Base-by-base conservation (phyloP, 192 early-diverging fungal genomes). In the Podila horticola region DNA sequence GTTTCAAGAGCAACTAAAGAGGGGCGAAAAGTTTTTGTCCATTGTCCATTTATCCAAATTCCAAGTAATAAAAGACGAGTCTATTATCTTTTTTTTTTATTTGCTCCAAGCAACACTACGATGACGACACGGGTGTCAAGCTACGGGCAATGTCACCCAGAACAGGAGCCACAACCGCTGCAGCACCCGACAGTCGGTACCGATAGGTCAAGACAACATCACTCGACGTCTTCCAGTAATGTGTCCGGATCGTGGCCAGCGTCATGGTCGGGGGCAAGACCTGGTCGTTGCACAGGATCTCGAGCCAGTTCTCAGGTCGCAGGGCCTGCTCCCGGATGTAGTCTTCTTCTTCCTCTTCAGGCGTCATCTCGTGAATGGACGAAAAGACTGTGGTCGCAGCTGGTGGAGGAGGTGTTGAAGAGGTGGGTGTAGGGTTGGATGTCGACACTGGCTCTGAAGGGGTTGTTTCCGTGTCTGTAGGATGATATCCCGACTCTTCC, bases 181-280 rank as follows among this genome's bases (percentile, higher is more conserved):
- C 52, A 5, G 52, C 24, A 6, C n/a, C 20, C n/a, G 52, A 12
- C n/a, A 55, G 17, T 55, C 67, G 72, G 49, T 83, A 85, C 30
- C 87, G 76, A 66, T 90, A 90, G 11, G 84, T 82, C 52, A 90
- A 65, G 5, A 79, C 73, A 33, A 90, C 79, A 82, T 91, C 88
- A 51, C 91, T 90, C 50, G 84, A 86, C 1, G 84, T 67, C 72
- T 95, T 95, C 85, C 90, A 91, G 34, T 92, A 83, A 51, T 88
- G 83, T 55, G 91, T 85, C 50, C 88, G 86, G 30, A 93, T 87
- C 8, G 92, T 91, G 3, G 92, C 92, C 62, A 95, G 64, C 10
- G 94, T 95, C 88, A 89, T 91, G 17, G 89, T 91, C 5, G 90
- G 88, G 8, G 82, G 64, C 31, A 94, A 62, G 5, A 87, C 75